Evolutionary conservation across 164 flowering plant species (phyloP).

Genomic region (Macadamia tetraphylla): DNA sequence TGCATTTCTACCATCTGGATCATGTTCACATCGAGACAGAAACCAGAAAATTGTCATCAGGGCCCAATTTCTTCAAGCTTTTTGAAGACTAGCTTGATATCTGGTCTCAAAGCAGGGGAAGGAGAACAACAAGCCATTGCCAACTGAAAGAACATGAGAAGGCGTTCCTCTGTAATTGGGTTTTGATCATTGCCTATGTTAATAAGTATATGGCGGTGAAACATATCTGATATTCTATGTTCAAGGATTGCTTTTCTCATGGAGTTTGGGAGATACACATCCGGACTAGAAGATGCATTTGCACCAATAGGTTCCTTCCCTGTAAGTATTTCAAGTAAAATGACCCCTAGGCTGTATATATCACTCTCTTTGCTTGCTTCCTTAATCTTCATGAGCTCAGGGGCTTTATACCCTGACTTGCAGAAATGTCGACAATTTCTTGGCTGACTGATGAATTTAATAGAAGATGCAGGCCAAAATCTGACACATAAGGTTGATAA

Average conservation of each 20-base stretch:
- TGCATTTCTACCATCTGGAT: neutral
- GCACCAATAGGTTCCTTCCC: conserved; percentile 61
- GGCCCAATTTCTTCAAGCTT: conserved; percentile 76
- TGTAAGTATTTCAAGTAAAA: conserved; percentile 75
- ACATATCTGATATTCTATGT: conserved; percentile 50
- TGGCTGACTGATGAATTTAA: conserved; percentile 65
- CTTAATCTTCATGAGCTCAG: conserved; percentile 90
- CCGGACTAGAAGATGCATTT: conserved; percentile 43
- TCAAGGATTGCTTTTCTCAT: conserved; percentile 59
- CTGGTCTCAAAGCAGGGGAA: conserved; percentile 74
- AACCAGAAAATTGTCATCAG: conserved; percentile 6
- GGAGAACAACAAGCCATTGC: conserved; percentile 94
- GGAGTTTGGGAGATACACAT: conserved; percentile 52
- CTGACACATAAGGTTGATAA: conserved; percentile 56
- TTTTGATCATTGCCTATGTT: conserved; percentile 26
- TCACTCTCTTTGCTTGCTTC: conserved; percentile 66
- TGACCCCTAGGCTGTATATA: conserved; percentile 78
- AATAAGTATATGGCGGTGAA: conserved; percentile 49
- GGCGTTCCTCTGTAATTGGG: conserved; percentile 40
- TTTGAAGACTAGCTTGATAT: conserved; percentile 50
- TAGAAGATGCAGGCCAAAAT: conserved; percentile 69
- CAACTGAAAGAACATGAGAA: conserved; percentile 69
- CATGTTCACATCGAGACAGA: neutral
- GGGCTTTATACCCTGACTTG: conserved; percentile 88
- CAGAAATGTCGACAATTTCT: conserved; percentile 71